These are phyloP conservation scores for Aphanomyces astaci DNA, from an alignment of 352 stramenopile genomes.

Conservation along the genomic window DNA sequence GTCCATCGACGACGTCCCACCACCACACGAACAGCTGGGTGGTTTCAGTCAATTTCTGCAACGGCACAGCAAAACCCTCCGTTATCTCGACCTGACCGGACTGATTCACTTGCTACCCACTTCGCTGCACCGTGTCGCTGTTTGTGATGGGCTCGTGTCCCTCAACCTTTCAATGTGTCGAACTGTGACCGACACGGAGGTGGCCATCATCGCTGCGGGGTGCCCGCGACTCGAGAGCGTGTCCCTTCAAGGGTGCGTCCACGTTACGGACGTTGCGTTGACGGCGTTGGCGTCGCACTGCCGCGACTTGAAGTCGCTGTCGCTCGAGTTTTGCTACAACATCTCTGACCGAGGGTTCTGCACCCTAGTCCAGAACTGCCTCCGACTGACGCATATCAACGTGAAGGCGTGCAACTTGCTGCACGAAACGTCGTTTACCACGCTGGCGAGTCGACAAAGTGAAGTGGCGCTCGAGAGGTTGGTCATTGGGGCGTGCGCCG, in stretches of 20 bases:
- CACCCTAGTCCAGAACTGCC: conserved; percentile 42
- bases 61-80: conserved; percentile 42
- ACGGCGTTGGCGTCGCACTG: conserved; percentile 34
- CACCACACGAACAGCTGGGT: conserved; percentile 28
- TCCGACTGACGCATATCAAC: conserved; percentile 60
- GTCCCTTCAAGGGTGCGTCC: conserved; percentile 51
- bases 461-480: conserved; percentile 30
- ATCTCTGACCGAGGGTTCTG: conserved; percentile 64
- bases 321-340: conserved; percentile 84
- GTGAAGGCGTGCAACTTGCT: conserved; percentile 84
- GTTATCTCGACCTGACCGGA: conserved; percentile 48
- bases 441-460: conserved; percentile 30
- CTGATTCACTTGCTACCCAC: conserved; percentile 42
- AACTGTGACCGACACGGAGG: conserved; percentile 44
- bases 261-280: conserved; percentile 56
- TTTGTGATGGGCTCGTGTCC: conserved; percentile 37
- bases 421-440: conserved; percentile 46
- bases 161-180: conserved; percentile 77
- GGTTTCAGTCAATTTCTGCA: conserved; percentile 31
- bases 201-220: conserved; percentile 36
- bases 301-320: conserved; percentile 42
- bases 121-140: conserved; percentile 55
- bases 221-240: conserved; percentile 43
- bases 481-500: conserved; percentile 59
- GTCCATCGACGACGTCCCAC: conserved; percentile 32